phyloP scores from a whole-genome alignment of 1,284 basidiomycete genomes.

The Pseudozyma pruni region DNA sequence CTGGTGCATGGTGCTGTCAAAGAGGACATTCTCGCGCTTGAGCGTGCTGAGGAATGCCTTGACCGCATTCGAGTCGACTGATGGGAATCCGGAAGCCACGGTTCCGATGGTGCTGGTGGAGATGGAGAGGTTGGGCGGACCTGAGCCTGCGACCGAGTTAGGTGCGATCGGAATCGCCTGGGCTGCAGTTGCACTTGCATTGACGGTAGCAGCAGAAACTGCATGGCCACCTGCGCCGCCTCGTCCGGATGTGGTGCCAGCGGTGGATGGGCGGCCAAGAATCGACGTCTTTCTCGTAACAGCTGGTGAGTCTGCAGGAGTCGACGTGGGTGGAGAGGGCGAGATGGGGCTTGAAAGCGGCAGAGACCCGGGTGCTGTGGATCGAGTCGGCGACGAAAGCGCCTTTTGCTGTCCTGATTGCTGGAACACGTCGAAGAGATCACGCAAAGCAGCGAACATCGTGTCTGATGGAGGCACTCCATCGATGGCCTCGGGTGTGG shows the following conservation, averaged over 20 bases:
- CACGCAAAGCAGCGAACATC: constrained; percentile 45
- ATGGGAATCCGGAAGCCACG: constrained; percentile 83
- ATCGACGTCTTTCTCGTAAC: constrained; percentile 37
- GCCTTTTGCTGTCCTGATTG: constrained; percentile 36
- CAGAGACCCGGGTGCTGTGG: constrained; percentile 26
- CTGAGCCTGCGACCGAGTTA: constrained; percentile 18
- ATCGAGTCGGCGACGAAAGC: constrained; percentile 31
- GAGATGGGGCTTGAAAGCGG: constrained; percentile 32
- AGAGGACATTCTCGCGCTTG: constrained; percentile 60
- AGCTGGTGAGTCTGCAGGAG: constrained; percentile 5
- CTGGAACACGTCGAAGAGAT: constrained; percentile 50
- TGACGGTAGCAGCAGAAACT: constrained; percentile 8
- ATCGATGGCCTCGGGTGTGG: constrained; percentile 15
- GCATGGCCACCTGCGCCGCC: constrained; percentile 32
- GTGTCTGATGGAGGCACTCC: constrained; percentile 41
- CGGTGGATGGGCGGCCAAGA: constrained; percentile 33
- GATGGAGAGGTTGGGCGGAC: constrained; percentile 33
- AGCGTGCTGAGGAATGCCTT: constrained; percentile 57
- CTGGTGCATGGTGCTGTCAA: constrained; percentile 71
- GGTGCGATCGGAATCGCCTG: constrained; percentile 39
- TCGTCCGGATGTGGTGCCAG: constrained; percentile 26
- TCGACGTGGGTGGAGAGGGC: constrained; percentile 15
- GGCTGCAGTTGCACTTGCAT: constrained; percentile 13
- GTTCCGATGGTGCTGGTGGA: constrained; percentile 71
- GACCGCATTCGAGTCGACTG: constrained; percentile 70